Evolutionary conservation across 768 basidiomycete genomes (phyloP).

Genomic region (Albatrellus ellisii): DNA sequence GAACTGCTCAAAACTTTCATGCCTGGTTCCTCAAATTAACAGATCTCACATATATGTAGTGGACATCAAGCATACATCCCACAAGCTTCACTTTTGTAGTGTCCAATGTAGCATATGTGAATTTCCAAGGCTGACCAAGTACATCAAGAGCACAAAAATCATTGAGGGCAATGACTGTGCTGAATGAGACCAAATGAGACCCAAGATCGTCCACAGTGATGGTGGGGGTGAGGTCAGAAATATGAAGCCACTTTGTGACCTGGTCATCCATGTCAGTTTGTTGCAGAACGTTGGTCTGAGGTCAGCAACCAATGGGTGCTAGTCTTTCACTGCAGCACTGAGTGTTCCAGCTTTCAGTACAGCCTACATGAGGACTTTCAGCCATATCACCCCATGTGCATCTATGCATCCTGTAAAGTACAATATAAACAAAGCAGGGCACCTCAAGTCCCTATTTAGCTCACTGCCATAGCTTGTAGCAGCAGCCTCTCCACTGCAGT

Average conservation of each 20-base stretch:
- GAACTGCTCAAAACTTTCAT: conserved; percentile 67
- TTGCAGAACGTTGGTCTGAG: too few relatives aligned
- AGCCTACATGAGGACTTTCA: too few relatives aligned
- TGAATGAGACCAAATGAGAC: conserved; percentile 48
- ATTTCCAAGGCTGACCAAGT: conserved; percentile 54
- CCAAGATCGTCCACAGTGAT: conserved; percentile 46
- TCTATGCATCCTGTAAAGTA: too few relatives aligned
- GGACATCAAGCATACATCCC: conserved; percentile 37
- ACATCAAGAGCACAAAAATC: conserved; percentile 55
- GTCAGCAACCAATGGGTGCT: too few relatives aligned
- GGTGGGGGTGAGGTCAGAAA: conserved; percentile 63
- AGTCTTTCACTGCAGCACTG: too few relatives aligned
- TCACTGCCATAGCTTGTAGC: too few relatives aligned
- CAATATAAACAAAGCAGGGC: too few relatives aligned
- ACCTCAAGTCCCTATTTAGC: too few relatives aligned
- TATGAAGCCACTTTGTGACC: conserved; percentile 49
- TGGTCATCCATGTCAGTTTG: conserved; percentile 5
- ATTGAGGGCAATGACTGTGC: conserved; percentile 53
- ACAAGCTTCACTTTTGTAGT: conserved; percentile 43
- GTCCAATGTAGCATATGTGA: conserved; percentile 63
- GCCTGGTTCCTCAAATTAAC: conserved; percentile 27
- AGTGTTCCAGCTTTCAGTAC: too few relatives aligned
- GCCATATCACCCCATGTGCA: too few relatives aligned
- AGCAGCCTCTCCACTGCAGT: too few relatives aligned
- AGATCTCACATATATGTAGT: background rate